Conservation (phyloP, 768 basidiomycete genomes). For the Boletus pseudo-olivaceus region DNA sequence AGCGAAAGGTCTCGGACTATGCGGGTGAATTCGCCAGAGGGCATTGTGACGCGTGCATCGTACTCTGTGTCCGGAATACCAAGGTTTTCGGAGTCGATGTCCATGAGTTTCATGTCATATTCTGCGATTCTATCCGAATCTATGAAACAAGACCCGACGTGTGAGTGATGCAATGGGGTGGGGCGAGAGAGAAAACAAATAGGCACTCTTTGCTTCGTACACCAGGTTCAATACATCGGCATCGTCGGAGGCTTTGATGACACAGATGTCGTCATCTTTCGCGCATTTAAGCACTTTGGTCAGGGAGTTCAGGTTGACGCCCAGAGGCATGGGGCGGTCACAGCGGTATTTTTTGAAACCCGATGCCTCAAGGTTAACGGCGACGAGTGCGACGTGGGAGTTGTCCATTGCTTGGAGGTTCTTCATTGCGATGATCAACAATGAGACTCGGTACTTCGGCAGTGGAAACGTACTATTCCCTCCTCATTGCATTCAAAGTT, state of each 20-base stretch:
- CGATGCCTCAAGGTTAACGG: constrained; percentile 72
- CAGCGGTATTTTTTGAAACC: constrained; percentile 91
- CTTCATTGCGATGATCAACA: constrained; percentile 29
- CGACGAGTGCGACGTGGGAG: constrained; percentile 96
- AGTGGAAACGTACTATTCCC: constrained; percentile 61
- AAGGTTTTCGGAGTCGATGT: constrained; percentile 93
- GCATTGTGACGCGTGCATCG: constrained; percentile 87
- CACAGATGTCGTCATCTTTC: constrained; percentile 91
- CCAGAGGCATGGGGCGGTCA: constrained; percentile 90
- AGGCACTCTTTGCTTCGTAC: constrained; percentile 87
- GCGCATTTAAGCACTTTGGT: constrained; percentile 97
- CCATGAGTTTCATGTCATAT: constrained; percentile 99
- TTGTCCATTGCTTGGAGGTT: constrained; percentile 99
- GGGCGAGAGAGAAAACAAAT: neutral
- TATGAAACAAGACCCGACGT: constrained; percentile 26
- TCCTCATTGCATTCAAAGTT: constrained; percentile 98
- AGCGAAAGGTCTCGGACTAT: constrained; percentile 90
- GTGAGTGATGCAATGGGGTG: neutral
- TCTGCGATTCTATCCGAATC: constrained; percentile 92
- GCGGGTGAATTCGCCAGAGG: constrained; percentile 80
- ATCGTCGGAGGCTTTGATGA: constrained; percentile 87
- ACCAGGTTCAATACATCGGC: constrained; percentile 83
- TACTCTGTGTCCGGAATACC: constrained; percentile 97
- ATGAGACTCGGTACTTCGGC: neutral
- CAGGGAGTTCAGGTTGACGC: constrained; percentile 81